These are phyloP conservation scores for Salvia miltiorrhiza DNA, from an alignment of 257 asterid species.

Conservation along the genomic window DNA sequence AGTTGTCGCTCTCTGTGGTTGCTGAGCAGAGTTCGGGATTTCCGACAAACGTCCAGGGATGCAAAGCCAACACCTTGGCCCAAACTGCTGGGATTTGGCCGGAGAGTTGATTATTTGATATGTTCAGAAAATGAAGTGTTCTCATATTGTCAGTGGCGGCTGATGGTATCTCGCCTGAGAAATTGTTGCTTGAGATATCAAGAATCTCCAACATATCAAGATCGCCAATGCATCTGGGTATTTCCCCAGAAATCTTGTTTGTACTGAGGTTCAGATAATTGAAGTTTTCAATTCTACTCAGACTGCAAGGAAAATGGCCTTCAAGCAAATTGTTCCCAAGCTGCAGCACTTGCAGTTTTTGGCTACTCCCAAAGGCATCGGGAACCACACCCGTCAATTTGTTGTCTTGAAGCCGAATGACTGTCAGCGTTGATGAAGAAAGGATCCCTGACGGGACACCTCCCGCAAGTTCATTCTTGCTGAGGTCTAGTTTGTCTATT, in stretches of 20 bases:
- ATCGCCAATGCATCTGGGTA: slow-evolving; percentile 39
- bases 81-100: slow-evolving; percentile 36
- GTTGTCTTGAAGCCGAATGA: slow-evolving; percentile 38
- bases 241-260: slow-evolving; percentile 37
- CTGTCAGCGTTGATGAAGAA: slow-evolving; percentile 27
- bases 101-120: slow-evolving; percentile 38
- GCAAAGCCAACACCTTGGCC: slow-evolving; percentile 28
- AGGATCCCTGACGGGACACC: slow-evolving; percentile 35
- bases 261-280: slow-evolving; percentile 37
- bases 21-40: slow-evolving; percentile 36
- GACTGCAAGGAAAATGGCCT: slow-evolving; percentile 46
- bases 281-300: slow-evolving; percentile 27
- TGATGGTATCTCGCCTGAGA: slow-evolving; percentile 43
- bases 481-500: slow-evolving; percentile 35
- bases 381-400: slow-evolving; percentile 34
- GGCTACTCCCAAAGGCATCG: slow-evolving; percentile 31
- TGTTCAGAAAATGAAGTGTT: slow-evolving; percentile 38
- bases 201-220: slow-evolving; percentile 34
- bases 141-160: slow-evolving; percentile 34
- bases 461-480: slow-evolving; percentile 39
- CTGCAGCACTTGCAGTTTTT: slow-evolving; percentile 34
- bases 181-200: slow-evolving; percentile 45
- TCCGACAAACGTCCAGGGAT: slow-evolving; percentile 32
- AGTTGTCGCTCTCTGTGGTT: slow-evolving; percentile 9
- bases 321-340: slow-evolving; percentile 45